Percentiles rank a stretch among this genome's conserved stretches.
Evolutionary conservation across 148 eudicot species (phyloP).

Genomic region (Persicaria maculosa): DNA sequence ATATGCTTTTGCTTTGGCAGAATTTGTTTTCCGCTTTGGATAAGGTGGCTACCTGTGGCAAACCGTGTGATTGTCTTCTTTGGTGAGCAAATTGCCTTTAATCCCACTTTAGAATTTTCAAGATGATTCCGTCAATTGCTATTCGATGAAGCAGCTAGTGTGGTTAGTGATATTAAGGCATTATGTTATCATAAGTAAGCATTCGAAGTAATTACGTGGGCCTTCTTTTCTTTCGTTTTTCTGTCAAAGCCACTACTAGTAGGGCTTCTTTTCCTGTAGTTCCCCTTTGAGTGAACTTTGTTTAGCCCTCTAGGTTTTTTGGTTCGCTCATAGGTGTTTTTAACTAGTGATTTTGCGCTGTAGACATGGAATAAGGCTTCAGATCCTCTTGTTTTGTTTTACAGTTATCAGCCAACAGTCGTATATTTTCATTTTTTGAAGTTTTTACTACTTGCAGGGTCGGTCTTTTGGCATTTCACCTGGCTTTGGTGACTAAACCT

Average conservation of each 20-base stretch:
- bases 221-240: not conserved
- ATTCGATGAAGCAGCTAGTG: not conserved
- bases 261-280: not conserved
- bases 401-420: too few relatives aligned
- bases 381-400: too few relatives aligned
- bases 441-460: conserved; percentile 40
- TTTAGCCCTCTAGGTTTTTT: too few relatives aligned
- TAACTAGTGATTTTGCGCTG: too few relatives aligned
- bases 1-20: conserved; percentile 36
- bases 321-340: too few relatives aligned
- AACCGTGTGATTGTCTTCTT: conserved; percentile 52
- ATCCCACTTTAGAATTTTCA: not conserved
- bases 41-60: conserved; percentile 58
- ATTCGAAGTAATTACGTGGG: not conserved
- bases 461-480: conserved; percentile 71
- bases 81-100: conserved; percentile 51
- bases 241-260: not conserved
- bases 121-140: not conserved
- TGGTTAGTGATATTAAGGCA: not conserved
- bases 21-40: conserved; percentile 65
- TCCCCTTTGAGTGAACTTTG: too few relatives aligned
- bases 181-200: not conserved
- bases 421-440: not conserved
- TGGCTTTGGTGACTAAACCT: conserved; percentile 59
- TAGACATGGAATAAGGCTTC: too few relatives aligned